Evolutionary conservation across 2,329 filamentous ascomycete species (phyloP), one percentile per base, ranked within the genome.

Genomic region (Stagonosporopsis tanaceti): DNA sequence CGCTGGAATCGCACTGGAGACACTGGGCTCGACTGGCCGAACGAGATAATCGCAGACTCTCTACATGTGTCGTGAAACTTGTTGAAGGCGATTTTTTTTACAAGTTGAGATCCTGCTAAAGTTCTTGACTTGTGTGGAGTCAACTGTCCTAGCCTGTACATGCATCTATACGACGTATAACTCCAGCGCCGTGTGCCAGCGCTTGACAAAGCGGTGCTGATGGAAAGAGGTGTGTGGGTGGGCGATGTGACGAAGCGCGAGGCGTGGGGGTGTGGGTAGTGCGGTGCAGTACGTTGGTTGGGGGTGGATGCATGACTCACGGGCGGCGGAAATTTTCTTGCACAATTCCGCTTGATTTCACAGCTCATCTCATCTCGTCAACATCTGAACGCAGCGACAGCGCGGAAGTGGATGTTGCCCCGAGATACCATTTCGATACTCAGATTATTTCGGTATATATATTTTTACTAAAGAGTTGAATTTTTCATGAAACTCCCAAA

Each of bases 1-100:
- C 51, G 17, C 34, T 67, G 27, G 61, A 62, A 15, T 45, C 56
- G n/a, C 62, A 57, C 53, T 64, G 64, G 64, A 59, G 51, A 41
- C 27, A 58, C n/a, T 68, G 64, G 64, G 60, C 64, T 68, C 9
- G 53, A 60, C 5, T 69, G 64, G 66, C 66, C 65, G 14, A 67
- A 68, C 27, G 22, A 61, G 20, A 35, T 60, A 12, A 44, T 61
- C 30, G 11, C 28, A 4, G 27, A 7, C 12, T 40, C 34, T n/a
- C n/a, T n/a, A n/a, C 15, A 17, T 37, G 4, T 30, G 8, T 30
- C 2, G 5, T 20, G 20, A 20, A 20, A 20, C 20, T 20, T 20
- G 20, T 20, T 20, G 20, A 20, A 30, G 12, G 7, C 3, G 28
- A 30, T 8, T 30, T 30, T 3, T 2, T 12, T 12, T 12, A 30